phyloP scores from a whole-genome alignment of 2,329 filamentous ascomycete species.

The Xylaria sp. region DNA sequence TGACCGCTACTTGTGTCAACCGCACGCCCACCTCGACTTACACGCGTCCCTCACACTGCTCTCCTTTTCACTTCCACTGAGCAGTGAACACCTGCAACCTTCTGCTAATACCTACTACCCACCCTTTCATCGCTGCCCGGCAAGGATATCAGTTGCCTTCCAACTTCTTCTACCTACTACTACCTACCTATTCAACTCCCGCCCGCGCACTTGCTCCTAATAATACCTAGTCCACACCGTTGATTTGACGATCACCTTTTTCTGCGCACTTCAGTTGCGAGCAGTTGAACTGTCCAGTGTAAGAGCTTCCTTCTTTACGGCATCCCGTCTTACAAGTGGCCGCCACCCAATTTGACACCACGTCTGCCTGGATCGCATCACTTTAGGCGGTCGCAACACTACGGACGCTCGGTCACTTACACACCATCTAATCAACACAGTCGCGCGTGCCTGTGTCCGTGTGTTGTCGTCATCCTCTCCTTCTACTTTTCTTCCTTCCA shows the following conservation, averaged over 20 bases:
- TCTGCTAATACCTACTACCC: constrained; percentile 7
- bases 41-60: constrained; percentile 2
- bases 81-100: constrained; percentile 1
- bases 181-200: too few species aligned
- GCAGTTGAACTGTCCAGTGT: background rate
- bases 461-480: constrained; percentile 5
- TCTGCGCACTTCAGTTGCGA: constrained; percentile 15
- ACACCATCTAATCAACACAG: too few species aligned
- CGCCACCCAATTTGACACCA: constrained; percentile 4
- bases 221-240: constrained; percentile 5
- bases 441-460: background rate
- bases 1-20: constrained; percentile 21
- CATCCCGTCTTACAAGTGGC: background rate
- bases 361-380: too few species aligned
- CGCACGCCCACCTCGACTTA: constrained; percentile 5
- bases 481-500: background rate
- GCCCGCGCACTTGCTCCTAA: background rate
- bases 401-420: background rate
- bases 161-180: background rate
- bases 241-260: constrained; percentile 5
- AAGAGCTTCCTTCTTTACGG: background rate
- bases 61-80: constrained; percentile 12
- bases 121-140: constrained; percentile 1
- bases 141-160: constrained; percentile 10
- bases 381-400: too few species aligned